phyloP scores from a whole-genome alignment of 768 basidiomycete genomes.

The Candolleomyces eurysporus region DNA sequence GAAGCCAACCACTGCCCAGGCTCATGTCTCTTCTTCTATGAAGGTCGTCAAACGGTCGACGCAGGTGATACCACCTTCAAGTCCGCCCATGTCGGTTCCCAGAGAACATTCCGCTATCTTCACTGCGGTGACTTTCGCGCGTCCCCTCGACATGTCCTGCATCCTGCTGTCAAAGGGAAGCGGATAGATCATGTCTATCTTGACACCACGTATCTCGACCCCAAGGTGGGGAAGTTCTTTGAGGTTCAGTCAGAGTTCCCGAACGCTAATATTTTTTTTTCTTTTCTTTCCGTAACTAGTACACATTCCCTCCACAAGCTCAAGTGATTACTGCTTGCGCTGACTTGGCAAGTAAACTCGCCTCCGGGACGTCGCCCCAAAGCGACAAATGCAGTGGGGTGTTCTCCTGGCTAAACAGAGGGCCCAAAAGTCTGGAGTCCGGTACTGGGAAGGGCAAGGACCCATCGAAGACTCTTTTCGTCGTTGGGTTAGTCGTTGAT shows the following conservation, averaged over 20 bases:
- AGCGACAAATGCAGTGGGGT: constrained; percentile 37
- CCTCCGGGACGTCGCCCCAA: constrained; percentile 34
- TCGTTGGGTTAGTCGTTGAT: constrained; percentile 60
- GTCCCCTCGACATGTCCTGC: constrained; percentile 81
- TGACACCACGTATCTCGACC: constrained; percentile 94
- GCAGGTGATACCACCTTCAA: constrained; percentile 82
- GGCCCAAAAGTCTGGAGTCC: constrained; percentile 27
- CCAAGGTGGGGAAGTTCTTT: constrained; percentile 48
- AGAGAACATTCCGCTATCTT: constrained; percentile 77
- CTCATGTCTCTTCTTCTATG: constrained; percentile 90
- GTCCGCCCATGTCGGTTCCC: constrained; percentile 68
- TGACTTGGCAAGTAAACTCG: constrained; percentile 65
- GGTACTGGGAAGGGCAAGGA: constrained; percentile 31
- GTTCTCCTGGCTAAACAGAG: constrained; percentile 48
- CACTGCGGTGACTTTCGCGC: constrained; percentile 96
- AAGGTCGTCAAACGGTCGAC: constrained; percentile 85
- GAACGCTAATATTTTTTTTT: constrained; percentile 7
- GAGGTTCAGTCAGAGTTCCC: not conserved
- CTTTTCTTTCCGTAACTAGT: constrained; percentile 42
- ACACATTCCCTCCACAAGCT: constrained; percentile 95
- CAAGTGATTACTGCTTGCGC: constrained; percentile 92
- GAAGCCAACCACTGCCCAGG: constrained; percentile 99
- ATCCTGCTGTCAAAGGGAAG: constrained; percentile 81
- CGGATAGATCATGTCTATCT: constrained; percentile 86
- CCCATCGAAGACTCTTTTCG: constrained; percentile 40